Evolutionary conservation across 2,329 filamentous ascomycete species (phyloP).

Genomic region (Fusarium oligoseptatum): DNA sequence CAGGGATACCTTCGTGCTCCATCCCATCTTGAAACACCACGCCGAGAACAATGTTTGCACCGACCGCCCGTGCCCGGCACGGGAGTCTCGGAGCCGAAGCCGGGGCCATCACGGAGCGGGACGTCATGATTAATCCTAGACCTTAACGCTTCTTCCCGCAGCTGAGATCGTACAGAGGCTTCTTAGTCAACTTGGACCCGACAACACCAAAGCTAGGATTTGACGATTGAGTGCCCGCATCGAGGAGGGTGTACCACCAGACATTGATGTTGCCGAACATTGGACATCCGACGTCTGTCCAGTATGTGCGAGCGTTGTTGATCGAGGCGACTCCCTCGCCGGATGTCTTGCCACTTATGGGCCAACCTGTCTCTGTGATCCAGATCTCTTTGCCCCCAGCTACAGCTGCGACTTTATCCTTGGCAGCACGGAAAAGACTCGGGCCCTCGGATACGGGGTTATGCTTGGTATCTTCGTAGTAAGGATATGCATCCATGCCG

Average conservation of each 20-base stretch:
- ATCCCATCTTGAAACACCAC: conserved; percentile 33
- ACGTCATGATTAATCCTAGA: not conserved
- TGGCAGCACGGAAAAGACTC: conserved; percentile 76
- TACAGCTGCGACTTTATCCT: conserved; percentile 69
- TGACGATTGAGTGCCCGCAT: conserved; percentile 70
- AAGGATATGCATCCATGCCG: conserved; percentile 88
- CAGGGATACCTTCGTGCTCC: not conserved
- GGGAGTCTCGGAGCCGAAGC: conserved; percentile 23
- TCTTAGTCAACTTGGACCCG: conserved; percentile 64
- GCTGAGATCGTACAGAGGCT: conserved; percentile 73
- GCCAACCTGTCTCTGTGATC: conserved; percentile 93
- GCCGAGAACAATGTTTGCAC: conserved; percentile 48
- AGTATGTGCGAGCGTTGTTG: conserved; percentile 83
- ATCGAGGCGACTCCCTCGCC: conserved; percentile 73
- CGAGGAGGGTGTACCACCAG: conserved; percentile 85
- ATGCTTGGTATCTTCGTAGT: conserved; percentile 78
- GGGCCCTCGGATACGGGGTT: conserved; percentile 76
- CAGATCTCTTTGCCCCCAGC: conserved; percentile 79
- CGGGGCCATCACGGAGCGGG: conserved; percentile 4
- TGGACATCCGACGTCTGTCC: conserved; percentile 82
- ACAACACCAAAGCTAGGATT: conserved; percentile 80
- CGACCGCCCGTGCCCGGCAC: conserved; percentile 32
- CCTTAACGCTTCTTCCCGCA: conserved; percentile 49
- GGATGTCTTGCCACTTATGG: conserved; percentile 75
- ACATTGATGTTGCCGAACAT: conserved; percentile 74